A percentile compares a stretch with the other conserved stretches of the same genome.
Conservation (phyloP, 2,329 filamentous ascomycete genomes). For the Pseudopithomyces maydicus region DNA sequence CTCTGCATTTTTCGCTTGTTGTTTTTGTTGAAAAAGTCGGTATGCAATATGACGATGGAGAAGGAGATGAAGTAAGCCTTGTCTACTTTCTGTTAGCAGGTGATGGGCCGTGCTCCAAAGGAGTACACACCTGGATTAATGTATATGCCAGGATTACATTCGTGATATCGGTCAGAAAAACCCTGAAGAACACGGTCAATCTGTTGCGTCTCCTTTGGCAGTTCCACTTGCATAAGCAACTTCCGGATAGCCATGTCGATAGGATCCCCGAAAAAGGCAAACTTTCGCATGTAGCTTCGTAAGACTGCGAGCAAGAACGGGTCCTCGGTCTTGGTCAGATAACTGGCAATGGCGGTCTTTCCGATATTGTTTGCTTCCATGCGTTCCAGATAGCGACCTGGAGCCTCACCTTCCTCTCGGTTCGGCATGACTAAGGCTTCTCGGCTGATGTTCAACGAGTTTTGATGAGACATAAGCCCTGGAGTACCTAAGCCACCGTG, state of each 20-base stretch:
- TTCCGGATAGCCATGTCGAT: constrained; percentile 98
- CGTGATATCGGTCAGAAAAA: constrained; percentile 95
- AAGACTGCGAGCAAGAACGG: constrained; percentile 81
- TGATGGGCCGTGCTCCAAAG: background rate
- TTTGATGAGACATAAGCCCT: constrained; percentile 76
- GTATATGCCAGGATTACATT: constrained; percentile 97
- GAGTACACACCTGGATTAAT: constrained; percentile 64
- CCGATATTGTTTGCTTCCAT: constrained; percentile 79
- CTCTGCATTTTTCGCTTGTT: constrained; percentile 99
- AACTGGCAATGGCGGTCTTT: constrained; percentile 80
- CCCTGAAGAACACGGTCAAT: constrained; percentile 93
- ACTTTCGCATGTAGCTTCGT: constrained; percentile 92
- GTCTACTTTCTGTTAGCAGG: constrained; percentile 56
- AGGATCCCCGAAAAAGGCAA: constrained; percentile 93
- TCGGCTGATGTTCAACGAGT: constrained; percentile 77
- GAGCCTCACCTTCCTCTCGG: constrained; percentile 83
- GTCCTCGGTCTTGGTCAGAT: constrained; percentile 85
- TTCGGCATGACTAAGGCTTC: constrained; percentile 75
- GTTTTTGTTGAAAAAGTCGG: constrained; percentile 99
- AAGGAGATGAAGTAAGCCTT: constrained; percentile 99
- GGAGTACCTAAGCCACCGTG: constrained; percentile 69
- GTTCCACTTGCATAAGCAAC: constrained; percentile 91
- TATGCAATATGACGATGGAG: constrained; percentile 93
- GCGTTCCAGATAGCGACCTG: constrained; percentile 84
- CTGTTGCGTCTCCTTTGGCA: constrained; percentile 97